Conservation (phyloP, 1,284 basidiomycete species). For the Chondrostereum purpureum region DNA sequence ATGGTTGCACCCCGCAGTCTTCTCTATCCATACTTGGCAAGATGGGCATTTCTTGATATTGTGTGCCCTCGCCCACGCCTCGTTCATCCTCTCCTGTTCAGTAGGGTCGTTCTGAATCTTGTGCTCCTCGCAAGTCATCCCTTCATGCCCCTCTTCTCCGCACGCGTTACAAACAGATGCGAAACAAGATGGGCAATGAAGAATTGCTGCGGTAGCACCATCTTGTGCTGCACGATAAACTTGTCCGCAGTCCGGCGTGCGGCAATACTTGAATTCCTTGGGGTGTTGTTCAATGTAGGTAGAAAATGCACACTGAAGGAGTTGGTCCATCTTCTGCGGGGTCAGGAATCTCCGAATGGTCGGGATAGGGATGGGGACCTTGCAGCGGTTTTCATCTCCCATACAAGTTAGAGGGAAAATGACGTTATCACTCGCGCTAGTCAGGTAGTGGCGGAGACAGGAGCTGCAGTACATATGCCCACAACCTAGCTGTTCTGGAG, state of each 20-base stretch:
- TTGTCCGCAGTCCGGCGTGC: slow-evolving; percentile 51
- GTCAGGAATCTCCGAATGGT: slow-evolving; percentile 41
- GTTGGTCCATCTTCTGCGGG: slow-evolving; percentile 32
- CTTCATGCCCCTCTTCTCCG: slow-evolving; percentile 44
- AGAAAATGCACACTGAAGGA: slow-evolving; percentile 39
- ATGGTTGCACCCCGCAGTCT: slow-evolving; percentile 50
- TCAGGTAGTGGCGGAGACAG: slow-evolving; percentile 47
- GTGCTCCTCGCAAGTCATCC: slow-evolving; percentile 40
- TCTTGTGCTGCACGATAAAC: slow-evolving; percentile 36
- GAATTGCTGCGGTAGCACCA: slow-evolving; percentile 15
- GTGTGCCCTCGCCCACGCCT: slow-evolving; percentile 30
- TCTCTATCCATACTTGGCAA: slow-evolving; percentile 42
- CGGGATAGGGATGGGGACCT: slow-evolving; percentile 39
- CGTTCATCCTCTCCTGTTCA: slow-evolving; percentile 39
- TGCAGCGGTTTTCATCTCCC: slow-evolving; percentile 42
- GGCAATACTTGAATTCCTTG: slow-evolving; percentile 43
- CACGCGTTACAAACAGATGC: slow-evolving; percentile 43
- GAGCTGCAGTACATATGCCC: slow-evolving; percentile 46
- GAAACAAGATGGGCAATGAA: slow-evolving; percentile 48
- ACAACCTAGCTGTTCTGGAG: slow-evolving; percentile 40
- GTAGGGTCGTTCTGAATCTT: slow-evolving; percentile 25
- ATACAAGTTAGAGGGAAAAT: slow-evolving; percentile 47
- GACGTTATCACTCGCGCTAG: slow-evolving; percentile 33
- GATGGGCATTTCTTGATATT: slow-evolving; percentile 34
- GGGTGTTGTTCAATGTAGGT: slow-evolving; percentile 39